Conservation (phyloP, 2,329 filamentous ascomycete species). For the Claviceps capensis region DNA sequence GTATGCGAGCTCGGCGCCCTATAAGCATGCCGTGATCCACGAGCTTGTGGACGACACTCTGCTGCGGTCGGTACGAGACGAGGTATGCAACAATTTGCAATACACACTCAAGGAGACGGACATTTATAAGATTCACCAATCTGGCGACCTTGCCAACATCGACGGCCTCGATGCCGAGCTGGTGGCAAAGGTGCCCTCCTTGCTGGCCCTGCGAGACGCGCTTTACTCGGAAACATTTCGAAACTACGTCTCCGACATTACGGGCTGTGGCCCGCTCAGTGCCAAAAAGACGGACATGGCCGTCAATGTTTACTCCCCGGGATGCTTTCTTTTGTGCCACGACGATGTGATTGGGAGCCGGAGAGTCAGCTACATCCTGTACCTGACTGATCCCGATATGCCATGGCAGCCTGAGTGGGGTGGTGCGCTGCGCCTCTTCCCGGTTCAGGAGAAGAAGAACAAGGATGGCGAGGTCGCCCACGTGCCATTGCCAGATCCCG, state of each 20-base stretch:
- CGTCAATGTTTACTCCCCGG: slow-evolving; percentile 95
- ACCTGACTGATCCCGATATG: slow-evolving; percentile 81
- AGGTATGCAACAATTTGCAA: slow-evolving; percentile 80
- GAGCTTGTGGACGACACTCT: slow-evolving; percentile 67
- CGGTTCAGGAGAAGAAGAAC: slow-evolving; percentile 46
- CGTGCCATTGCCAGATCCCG: slow-evolving; percentile 65
- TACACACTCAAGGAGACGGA: slow-evolving; percentile 99
- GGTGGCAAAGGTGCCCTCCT: slow-evolving; percentile 70
- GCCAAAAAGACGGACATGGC: slow-evolving; percentile 97
- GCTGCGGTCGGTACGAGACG: slow-evolving; percentile 71
- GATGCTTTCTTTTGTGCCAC: slow-evolving; percentile 89
- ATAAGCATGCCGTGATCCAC: slow-evolving; percentile 86
- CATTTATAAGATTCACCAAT: slow-evolving; percentile 99
- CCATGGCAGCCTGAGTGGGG: slow-evolving; percentile 90
- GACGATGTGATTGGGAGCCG: slow-evolving; percentile 98
- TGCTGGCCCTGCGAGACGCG: slow-evolving; percentile 86
- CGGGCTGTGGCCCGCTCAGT: slow-evolving; percentile 73
- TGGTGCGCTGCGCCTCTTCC: slow-evolving; percentile 79
- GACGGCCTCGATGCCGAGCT: slow-evolving; percentile 84
- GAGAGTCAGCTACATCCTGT: slow-evolving; percentile 92
- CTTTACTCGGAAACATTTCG: slow-evolving; percentile 86
- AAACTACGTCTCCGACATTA: slow-evolving; percentile 76
- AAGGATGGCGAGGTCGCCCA: slow-evolving; percentile 62
- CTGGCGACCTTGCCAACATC: slow-evolving; percentile 89
- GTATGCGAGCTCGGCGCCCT: slow-evolving; percentile 55